phyloP scores from a whole-genome alignment of 2,329 filamentous ascomycete genomes.

The Aspergillus novoparasiticus region DNA sequence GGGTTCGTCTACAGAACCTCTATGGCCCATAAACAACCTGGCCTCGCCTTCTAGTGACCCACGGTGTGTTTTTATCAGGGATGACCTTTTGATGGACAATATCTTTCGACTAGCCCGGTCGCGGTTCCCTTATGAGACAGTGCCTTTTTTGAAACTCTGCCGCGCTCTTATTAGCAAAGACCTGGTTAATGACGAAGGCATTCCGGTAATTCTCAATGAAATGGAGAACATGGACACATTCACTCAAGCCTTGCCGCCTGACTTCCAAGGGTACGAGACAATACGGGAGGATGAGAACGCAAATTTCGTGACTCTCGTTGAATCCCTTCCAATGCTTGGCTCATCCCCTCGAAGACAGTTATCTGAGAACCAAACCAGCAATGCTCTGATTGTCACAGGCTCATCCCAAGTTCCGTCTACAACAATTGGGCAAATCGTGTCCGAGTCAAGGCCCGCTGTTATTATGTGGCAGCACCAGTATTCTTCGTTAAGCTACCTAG shows the following conservation, averaged over 20 bases:
- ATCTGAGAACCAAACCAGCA: constrained; percentile 26
- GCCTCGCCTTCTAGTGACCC: constrained; percentile 37
- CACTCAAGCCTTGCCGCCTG: constrained; percentile 72
- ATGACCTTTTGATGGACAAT: constrained; percentile 58
- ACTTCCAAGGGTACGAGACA: constrained; percentile 75
- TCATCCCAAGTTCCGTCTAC: constrained; percentile 41
- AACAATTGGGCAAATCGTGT: constrained; percentile 64
- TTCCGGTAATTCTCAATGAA: constrained; percentile 60
- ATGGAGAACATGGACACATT: constrained; percentile 72
- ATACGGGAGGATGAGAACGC: constrained; percentile 83
- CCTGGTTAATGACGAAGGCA: constrained; percentile 49
- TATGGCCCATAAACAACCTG: constrained; percentile 20
- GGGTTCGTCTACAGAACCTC: constrained; percentile 33
- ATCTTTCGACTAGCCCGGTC: constrained; percentile 70
- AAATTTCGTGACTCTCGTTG: constrained; percentile 70
- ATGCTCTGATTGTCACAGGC: constrained; percentile 38
- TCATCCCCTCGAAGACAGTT: constrained; percentile 28
- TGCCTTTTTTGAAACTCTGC: constrained; percentile 74
- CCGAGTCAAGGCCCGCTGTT: constrained; percentile 74
- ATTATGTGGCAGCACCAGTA: constrained; percentile 74
- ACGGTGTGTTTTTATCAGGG: constrained; percentile 57
- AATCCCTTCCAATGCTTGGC: constrained; percentile 55
- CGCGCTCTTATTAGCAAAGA: constrained; percentile 61
- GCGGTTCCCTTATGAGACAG: constrained; percentile 83
- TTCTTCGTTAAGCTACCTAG: constrained; percentile 77